These are phyloP conservation scores for Aspergillus udagawae DNA, from an alignment of 2,329 filamentous ascomycete species.

Conservation along the genomic window DNA sequence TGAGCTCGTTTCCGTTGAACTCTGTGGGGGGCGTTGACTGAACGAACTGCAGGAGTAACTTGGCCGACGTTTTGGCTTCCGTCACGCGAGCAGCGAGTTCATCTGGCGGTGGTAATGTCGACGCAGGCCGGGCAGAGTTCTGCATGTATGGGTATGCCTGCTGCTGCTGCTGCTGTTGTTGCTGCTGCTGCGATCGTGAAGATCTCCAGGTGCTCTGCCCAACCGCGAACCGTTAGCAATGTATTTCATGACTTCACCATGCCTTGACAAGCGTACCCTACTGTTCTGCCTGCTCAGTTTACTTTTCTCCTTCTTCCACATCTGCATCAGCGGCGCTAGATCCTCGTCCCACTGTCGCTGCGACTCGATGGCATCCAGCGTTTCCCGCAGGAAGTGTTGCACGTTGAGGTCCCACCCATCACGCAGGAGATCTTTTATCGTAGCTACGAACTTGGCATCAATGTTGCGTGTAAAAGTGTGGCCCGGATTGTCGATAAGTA, in stretches of 20 bases:
- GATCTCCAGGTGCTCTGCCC: conserved; percentile 4
- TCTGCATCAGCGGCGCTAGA: conserved; percentile 64
- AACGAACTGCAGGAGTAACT: conserved; percentile 85
- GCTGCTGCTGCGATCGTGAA: conserved; percentile 24
- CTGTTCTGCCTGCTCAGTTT: conserved; percentile 47
- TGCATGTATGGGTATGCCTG: conserved; percentile 14
- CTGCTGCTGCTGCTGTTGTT: conserved; percentile 12
- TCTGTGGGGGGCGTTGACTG: conserved; percentile 77
- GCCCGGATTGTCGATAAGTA: conserved; percentile 88
- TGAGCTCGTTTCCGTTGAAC: conserved; percentile 76
- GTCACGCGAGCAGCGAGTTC: conserved; percentile 82
- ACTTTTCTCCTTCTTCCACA: conserved; percentile 88
- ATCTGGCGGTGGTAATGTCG: conserved; percentile 57
- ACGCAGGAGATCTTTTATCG: conserved; percentile 70
- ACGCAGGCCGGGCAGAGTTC: conserved; percentile 45
- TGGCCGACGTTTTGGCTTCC: conserved; percentile 85
- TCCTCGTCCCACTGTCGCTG: conserved; percentile 72
- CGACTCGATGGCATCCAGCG: conserved; percentile 70
- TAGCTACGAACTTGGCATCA: conserved; percentile 76
- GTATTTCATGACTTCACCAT: not conserved
- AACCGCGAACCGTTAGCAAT: conserved; percentile 1
- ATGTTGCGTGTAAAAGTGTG: conserved; percentile 85
- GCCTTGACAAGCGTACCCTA: not conserved
- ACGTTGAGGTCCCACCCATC: conserved; percentile 69
- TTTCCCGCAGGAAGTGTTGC: conserved; percentile 82